These are phyloP conservation scores for Rosa multiflora DNA, from an alignment of 306 rosid genomes.

Conservation along the genomic window DNA sequence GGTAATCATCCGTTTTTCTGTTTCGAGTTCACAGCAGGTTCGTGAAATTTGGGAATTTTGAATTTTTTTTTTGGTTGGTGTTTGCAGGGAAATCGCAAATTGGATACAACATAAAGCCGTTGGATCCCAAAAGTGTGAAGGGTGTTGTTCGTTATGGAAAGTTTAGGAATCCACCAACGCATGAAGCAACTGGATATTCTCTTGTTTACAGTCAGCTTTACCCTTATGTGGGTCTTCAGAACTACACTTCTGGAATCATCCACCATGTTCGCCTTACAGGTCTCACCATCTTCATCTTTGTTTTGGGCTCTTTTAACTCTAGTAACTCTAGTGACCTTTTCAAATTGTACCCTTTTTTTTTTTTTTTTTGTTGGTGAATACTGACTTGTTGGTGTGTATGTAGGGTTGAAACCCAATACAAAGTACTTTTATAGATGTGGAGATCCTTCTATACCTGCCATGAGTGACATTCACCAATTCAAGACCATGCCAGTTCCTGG, in stretches of 20 bases:
- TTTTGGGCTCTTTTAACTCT: too few species aligned
- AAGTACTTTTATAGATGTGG: conserved; percentile 69
- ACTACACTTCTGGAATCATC: conserved; percentile 87
- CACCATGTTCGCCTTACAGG: conserved; percentile 83
- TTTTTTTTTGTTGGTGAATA: background rate
- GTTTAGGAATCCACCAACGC: conserved; percentile 35
- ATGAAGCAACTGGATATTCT: conserved; percentile 63
- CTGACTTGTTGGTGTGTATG: conserved; percentile 1
- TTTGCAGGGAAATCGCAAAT: conserved; percentile 74
- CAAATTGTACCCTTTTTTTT: too few species aligned
- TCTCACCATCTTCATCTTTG: background rate
- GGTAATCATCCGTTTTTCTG: conserved; percentile 27
- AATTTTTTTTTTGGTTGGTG: background rate
- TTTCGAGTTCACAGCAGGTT: too few species aligned
- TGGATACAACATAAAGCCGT: conserved; percentile 59
- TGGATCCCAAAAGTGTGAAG: conserved; percentile 59
- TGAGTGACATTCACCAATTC: conserved; percentile 58
- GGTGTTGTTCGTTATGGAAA: conserved; percentile 63
- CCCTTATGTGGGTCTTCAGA: conserved; percentile 80
- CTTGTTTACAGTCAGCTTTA: conserved; percentile 71
- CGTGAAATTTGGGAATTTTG: background rate
- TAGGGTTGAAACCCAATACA: conserved; percentile 68
- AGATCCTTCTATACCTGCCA: conserved; percentile 58
- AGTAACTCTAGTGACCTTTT: too few species aligned
- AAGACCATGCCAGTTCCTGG: conserved; percentile 70